These are phyloP conservation scores for Poteriospumella lacustris DNA, from an alignment of 108 stramenopile species.

Conservation along the genomic window DNA sequence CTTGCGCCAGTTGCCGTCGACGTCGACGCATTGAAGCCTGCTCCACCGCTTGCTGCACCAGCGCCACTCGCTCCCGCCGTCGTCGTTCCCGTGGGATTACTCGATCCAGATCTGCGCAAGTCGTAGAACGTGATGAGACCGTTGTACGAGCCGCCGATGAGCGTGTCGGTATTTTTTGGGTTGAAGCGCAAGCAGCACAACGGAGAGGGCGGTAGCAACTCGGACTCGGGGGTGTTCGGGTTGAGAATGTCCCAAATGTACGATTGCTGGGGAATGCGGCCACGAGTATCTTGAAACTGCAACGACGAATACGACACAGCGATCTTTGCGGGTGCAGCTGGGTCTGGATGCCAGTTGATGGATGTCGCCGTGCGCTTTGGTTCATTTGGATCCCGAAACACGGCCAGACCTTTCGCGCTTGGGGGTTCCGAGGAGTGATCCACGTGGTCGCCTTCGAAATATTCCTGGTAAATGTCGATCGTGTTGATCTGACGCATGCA, in stretches of 20 bases:
- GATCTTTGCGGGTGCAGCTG: slow-evolving; percentile 60
- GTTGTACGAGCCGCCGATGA: slow-evolving; percentile 78
- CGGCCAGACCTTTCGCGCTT: slow-evolving; percentile 76
- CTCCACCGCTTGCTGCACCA: too few relatives aligned
- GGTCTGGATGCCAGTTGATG: slow-evolving; percentile 82
- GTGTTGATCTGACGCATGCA: slow-evolving; percentile 83
- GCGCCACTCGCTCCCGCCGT: too few relatives aligned
- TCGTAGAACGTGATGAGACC: slow-evolving; percentile 78
- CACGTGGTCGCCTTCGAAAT: slow-evolving; percentile 27
- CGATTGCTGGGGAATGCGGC: slow-evolving; percentile 56
- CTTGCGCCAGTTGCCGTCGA: too few relatives aligned
- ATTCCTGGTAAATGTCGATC: slow-evolving; percentile 72
- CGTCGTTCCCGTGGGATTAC: too few relatives aligned
- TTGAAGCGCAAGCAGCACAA: slow-evolving; percentile 75
- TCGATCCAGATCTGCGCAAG: slow-evolving; percentile 57
- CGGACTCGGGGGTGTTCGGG: slow-evolving; percentile 74
- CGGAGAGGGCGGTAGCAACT: slow-evolving; percentile 67
- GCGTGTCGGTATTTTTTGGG: slow-evolving; percentile 65
- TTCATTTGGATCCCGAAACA: slow-evolving; percentile 72
- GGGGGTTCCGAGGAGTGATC: slow-evolving; percentile 74
- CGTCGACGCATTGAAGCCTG: slow-evolving; percentile 21
- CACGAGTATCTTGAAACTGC: slow-evolving; percentile 68
- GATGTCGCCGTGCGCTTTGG: slow-evolving; percentile 68
- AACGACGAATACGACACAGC: slow-evolving; percentile 74
- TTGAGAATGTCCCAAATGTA: slow-evolving; percentile 81